Percentiles rank a stretch among this genome's conserved stretches.
Conservation (phyloP, 2,329 filamentous ascomycete species). For the Helotiales sp. region DNA sequence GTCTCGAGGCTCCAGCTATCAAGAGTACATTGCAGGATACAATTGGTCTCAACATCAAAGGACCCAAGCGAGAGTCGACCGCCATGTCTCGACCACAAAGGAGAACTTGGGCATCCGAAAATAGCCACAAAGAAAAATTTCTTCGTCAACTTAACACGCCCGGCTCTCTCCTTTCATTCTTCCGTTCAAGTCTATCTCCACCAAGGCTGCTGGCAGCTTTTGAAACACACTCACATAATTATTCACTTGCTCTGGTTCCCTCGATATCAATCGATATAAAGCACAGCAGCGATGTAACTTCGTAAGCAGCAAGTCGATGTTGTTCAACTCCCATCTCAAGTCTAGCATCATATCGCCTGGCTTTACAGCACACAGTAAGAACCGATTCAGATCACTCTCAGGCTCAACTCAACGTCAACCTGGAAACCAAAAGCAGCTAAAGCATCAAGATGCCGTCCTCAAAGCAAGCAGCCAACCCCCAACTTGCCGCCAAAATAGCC, state of each 20-base stretch:
- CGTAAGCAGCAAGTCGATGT: too few species aligned
- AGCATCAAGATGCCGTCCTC: slow-evolving; percentile 12
- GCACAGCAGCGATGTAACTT: background rate
- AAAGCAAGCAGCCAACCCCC: slow-evolving; percentile 43
- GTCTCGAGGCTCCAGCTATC: background rate
- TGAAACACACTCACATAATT: slow-evolving; percentile 14
- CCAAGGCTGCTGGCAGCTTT: slow-evolving; percentile 29
- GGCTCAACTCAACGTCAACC: background rate
- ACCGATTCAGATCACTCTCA: background rate
- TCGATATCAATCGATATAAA: background rate
- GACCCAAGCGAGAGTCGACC: background rate
- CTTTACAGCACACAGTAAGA: background rate
- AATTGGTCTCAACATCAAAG: background rate
- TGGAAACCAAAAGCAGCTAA: background rate
- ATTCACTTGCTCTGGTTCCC: slow-evolving; percentile 1
- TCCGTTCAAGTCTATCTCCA: slow-evolving; percentile 8
- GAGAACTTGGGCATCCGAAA: background rate
- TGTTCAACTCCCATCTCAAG: too few species aligned
- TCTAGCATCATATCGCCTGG: too few species aligned
- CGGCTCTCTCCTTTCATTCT: slow-evolving; percentile 3
- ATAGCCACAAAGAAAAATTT: slow-evolving; percentile 5
- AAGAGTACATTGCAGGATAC: background rate
- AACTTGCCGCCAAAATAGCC: slow-evolving; percentile 59
- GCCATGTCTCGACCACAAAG: background rate
- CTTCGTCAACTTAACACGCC: slow-evolving; percentile 1